phyloP scores from a whole-genome alignment of 345 rosid species.

The Camelina neglecta region DNA sequence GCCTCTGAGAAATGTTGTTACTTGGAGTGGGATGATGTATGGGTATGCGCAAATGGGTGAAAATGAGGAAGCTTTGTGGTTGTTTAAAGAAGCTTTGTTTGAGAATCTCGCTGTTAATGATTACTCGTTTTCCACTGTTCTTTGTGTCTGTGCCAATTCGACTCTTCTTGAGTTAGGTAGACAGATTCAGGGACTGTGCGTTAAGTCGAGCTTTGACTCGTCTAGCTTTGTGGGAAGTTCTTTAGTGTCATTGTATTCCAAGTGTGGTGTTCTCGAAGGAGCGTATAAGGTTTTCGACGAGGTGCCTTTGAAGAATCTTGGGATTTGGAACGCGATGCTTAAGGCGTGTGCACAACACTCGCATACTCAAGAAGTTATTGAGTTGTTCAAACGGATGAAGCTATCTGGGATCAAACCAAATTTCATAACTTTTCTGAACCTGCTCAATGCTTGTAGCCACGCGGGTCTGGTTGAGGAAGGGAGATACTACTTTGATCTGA shows the following conservation, averaged over 20 bases:
- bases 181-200: constrained; percentile 80
- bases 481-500: constrained; percentile 63
- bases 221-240: constrained; percentile 83
- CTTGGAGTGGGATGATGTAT: constrained; percentile 94
- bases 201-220: constrained; percentile 69
- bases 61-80: constrained; percentile 65
- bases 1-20: constrained; percentile 83
- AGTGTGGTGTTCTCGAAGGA: constrained; percentile 72
- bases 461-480: constrained; percentile 76
- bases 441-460: constrained; percentile 93
- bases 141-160: constrained; percentile 74
- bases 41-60: constrained; percentile 81
- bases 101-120: constrained; percentile 73
- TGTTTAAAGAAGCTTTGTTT: constrained; percentile 69
- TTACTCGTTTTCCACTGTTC: constrained; percentile 75
- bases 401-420: constrained; percentile 64
- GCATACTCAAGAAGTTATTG: constrained; percentile 52
- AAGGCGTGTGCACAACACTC: constrained; percentile 86
- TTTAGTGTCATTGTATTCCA: constrained; percentile 78
- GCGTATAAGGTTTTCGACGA: constrained; percentile 65
- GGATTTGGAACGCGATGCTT: constrained; percentile 89
- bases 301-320: constrained; percentile 64
- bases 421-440: constrained; percentile 74
- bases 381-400: constrained; percentile 67
- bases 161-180: constrained; percentile 83